phyloP scores from a whole-genome alignment of 1,284 basidiomycete species.

The Sporisorium exsertum region DNA sequence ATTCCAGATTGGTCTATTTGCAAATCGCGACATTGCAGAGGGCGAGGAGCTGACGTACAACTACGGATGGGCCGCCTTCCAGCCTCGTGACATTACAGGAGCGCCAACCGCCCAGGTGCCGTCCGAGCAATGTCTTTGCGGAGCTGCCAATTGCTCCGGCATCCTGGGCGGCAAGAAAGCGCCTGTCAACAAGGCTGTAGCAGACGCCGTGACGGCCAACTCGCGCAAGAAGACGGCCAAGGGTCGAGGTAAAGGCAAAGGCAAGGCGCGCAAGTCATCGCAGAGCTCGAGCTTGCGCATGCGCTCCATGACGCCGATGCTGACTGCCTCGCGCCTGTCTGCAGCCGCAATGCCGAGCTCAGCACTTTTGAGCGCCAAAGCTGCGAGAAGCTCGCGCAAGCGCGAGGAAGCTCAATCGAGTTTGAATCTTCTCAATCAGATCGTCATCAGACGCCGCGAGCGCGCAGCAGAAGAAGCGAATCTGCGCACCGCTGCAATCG shows the following conservation, averaged over 20 bases:
- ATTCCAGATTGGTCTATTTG: conserved; percentile 65
- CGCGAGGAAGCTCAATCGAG: conserved; percentile 20
- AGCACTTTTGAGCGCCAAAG: conserved; percentile 2
- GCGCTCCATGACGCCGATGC: conserved; percentile 28
- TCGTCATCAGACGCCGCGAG: conserved; percentile 26
- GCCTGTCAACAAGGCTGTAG: conserved; percentile 11
- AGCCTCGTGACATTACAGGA: conserved; percentile 52
- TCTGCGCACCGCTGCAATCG: background rate
- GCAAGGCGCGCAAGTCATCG: conserved; percentile 11
- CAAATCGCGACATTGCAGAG: conserved; percentile 57
- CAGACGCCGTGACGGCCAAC: conserved; percentile 6
- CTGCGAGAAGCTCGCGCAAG: conserved; percentile 5
- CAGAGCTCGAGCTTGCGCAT: conserved; percentile 19
- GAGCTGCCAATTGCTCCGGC: conserved; percentile 57
- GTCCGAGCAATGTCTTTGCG: conserved; percentile 53
- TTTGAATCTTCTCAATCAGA: conserved; percentile 14
- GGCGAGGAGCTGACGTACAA: conserved; percentile 67
- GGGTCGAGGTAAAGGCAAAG: conserved; percentile 31
- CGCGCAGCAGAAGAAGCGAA: conserved; percentile 6
- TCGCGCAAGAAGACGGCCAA: conserved; percentile 37
- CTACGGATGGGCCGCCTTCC: conserved; percentile 64
- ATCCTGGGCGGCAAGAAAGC: conserved; percentile 59
- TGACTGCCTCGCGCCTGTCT: conserved; percentile 23
- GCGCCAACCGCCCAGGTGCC: conserved; percentile 31
- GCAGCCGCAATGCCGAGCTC: conserved; percentile 29